A percentile compares a stretch with the other conserved stretches of the same genome.
Evolutionary conservation across 1,284 basidiomycete species (phyloP).

Genomic region (Fistulina hepatica): DNA sequence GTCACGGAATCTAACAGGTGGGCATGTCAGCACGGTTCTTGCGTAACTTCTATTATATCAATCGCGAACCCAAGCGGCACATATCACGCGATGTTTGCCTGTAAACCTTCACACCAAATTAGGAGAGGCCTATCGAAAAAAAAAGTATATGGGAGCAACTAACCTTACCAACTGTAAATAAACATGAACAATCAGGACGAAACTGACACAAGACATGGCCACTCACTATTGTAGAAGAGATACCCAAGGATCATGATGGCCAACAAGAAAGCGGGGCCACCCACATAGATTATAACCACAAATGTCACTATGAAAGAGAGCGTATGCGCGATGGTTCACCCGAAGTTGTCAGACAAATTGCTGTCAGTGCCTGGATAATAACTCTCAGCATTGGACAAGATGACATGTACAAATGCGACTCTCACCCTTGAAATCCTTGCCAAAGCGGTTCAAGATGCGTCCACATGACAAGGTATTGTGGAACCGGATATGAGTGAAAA

Average conservation of each 20-base stretch:
- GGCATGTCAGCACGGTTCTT: no score
- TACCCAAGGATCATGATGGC: constrained; percentile 47
- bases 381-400: not conserved
- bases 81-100: constrained; percentile 85
- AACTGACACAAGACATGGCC: not conserved
- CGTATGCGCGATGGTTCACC: constrained; percentile 56
- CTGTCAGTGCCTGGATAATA: constrained; percentile 66
- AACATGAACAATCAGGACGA: constrained; percentile 8
- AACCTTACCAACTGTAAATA: constrained; percentile 15
- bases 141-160: constrained; percentile 15
- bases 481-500: constrained; percentile 89
- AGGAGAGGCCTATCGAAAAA: no score
- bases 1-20: constrained; percentile 37
- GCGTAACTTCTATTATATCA: no score
- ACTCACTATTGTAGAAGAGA: constrained; percentile 59
- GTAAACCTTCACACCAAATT: no score
- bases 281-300: constrained; percentile 72
- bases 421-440: constrained; percentile 88
- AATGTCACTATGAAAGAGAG: constrained; percentile 46
- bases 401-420: not conserved
- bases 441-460: constrained; percentile 79
- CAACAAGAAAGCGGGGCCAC: constrained; percentile 64
- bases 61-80: constrained; percentile 73
- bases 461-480: constrained; percentile 89
- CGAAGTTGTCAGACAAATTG: constrained; percentile 77